Evolutionary conservation across 768 basidiomycete genomes (phyloP).

Genomic region (Russula vinacea): DNA sequence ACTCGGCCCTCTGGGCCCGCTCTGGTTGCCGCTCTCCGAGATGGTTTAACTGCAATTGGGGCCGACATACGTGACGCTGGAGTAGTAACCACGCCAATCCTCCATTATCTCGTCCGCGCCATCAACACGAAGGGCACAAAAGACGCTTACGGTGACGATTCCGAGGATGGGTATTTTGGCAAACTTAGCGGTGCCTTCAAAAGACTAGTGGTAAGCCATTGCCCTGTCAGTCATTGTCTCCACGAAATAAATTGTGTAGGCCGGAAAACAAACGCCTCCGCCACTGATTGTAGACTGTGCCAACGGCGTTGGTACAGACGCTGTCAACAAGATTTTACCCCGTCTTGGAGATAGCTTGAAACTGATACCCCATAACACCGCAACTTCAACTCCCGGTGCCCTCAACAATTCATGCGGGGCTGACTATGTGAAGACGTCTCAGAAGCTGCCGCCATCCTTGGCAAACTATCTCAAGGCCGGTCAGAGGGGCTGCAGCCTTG

Average conservation of each 20-base stretch:
- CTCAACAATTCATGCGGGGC: slow-evolving; percentile 91
- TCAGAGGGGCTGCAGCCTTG: slow-evolving; percentile 87
- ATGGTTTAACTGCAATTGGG: slow-evolving; percentile 74
- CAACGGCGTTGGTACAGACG: slow-evolving; percentile 90
- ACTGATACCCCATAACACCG: slow-evolving; percentile 67
- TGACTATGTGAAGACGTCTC: slow-evolving; percentile 93
- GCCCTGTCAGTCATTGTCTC: slow-evolving; percentile 10
- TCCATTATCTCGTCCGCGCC: slow-evolving; percentile 90
- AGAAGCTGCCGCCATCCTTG: slow-evolving; percentile 80
- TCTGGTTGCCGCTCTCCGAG: slow-evolving; percentile 73
- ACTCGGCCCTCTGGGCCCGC: slow-evolving; percentile 83
- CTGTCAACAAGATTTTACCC: slow-evolving; percentile 57
- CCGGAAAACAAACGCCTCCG: slow-evolving; percentile 52
- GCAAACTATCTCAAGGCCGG: slow-evolving; percentile 58
- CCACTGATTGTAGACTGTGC: slow-evolving; percentile 91
- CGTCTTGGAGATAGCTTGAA: slow-evolving; percentile 60
- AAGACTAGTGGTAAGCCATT: slow-evolving; percentile 70
- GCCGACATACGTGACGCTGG: slow-evolving; percentile 72
- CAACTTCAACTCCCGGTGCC: slow-evolving; percentile 58
- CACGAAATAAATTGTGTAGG: slow-evolving; percentile 39
- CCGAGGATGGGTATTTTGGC: slow-evolving; percentile 76
- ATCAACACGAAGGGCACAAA: slow-evolving; percentile 82
- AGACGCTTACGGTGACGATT: slow-evolving; percentile 76
- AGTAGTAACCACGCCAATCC: slow-evolving; percentile 87
- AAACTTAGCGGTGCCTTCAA: slow-evolving; percentile 84